These are phyloP conservation scores for Yueomyces sinensis DNA, from an alignment of 805 yeast genomes.

Conservation along the genomic window DNA sequence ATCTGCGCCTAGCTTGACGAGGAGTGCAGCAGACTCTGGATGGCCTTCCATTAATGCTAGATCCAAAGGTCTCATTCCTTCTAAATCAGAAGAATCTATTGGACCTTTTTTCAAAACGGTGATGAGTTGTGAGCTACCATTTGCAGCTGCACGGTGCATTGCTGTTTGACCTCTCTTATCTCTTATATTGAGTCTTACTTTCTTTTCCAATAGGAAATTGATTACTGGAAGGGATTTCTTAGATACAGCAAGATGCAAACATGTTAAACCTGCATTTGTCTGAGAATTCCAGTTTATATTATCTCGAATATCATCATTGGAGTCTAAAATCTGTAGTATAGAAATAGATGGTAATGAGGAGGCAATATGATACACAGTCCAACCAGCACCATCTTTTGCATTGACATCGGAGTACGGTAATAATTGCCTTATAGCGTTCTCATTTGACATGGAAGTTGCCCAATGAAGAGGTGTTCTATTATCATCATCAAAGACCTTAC, in stretches of 20 bases:
- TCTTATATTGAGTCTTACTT: slow-evolving; percentile 47
- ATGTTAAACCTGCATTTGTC: slow-evolving; percentile 60
- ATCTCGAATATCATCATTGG: neutral
- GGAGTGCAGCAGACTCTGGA: slow-evolving; percentile 54
- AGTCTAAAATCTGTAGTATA: slow-evolving; percentile 37
- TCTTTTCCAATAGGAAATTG: slow-evolving; percentile 43
- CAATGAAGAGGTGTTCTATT: slow-evolving; percentile 76
- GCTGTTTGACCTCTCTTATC: slow-evolving; percentile 58
- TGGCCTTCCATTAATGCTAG: slow-evolving; percentile 88
- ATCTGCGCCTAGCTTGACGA: slow-evolving; percentile 62
- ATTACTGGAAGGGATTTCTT: slow-evolving; percentile 48
- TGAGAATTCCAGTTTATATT: slow-evolving; percentile 46
- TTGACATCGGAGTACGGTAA: slow-evolving; percentile 21
- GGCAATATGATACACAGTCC: slow-evolving; percentile 83
- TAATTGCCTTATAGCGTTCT: slow-evolving; percentile 33
- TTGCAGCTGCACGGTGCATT: slow-evolving; percentile 72
- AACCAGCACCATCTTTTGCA: slow-evolving; percentile 56
- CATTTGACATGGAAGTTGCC: slow-evolving; percentile 61
- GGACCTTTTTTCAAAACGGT: slow-evolving; percentile 45
- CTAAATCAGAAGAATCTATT: slow-evolving; percentile 50
- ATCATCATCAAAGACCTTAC: slow-evolving; percentile 43
- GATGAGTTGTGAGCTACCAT: slow-evolving; percentile 50
- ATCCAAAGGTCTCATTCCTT: slow-evolving; percentile 80
- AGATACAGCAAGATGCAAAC: slow-evolving; percentile 64
- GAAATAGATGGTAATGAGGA: slow-evolving; percentile 55